phyloP scores from a whole-genome alignment of 148 eudicot genomes.

The Diospyros kaki region DNA sequence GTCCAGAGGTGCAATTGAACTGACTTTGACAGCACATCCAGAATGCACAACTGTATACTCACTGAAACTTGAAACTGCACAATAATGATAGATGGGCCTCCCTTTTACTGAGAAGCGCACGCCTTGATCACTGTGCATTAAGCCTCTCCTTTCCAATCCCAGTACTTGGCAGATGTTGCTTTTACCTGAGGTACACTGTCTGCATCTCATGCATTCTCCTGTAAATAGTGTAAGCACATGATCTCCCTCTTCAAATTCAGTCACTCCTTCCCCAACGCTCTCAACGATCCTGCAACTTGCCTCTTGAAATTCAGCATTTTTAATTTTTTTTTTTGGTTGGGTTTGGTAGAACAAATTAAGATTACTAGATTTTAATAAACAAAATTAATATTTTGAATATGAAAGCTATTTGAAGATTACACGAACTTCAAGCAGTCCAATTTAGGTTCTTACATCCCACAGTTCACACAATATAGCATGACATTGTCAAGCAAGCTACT shows the following conservation, averaged over 20 bases:
- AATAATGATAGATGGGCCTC: slow-evolving; percentile 81
- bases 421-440: background rate
- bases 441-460: background rate
- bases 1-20: slow-evolving; percentile 68
- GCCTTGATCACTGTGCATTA: slow-evolving; percentile 93
- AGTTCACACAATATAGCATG: too few species aligned
- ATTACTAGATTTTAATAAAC: too few species aligned
- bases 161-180: slow-evolving; percentile 92
- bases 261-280: slow-evolving; percentile 85
- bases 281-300: slow-evolving; percentile 74
- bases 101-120: slow-evolving; percentile 79
- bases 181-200: slow-evolving; percentile 70
- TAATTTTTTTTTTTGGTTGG: background rate
- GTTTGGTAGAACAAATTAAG: too few species aligned
- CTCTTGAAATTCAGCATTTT: slow-evolving; percentile 6
- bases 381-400: too few species aligned
- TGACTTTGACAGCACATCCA: slow-evolving; percentile 93
- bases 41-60: slow-evolving; percentile 95
- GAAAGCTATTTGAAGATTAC: background rate
- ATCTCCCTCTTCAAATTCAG: slow-evolving; percentile 83
- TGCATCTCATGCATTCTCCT: slow-evolving; percentile 92
- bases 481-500: too few species aligned
- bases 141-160: slow-evolving; percentile 81
- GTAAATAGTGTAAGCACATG: slow-evolving; percentile 90
- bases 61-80: slow-evolving; percentile 97